Base-by-base conservation (phyloP, 495 filamentous ascomycete genomes). In the Xylaria nigripes region DNA sequence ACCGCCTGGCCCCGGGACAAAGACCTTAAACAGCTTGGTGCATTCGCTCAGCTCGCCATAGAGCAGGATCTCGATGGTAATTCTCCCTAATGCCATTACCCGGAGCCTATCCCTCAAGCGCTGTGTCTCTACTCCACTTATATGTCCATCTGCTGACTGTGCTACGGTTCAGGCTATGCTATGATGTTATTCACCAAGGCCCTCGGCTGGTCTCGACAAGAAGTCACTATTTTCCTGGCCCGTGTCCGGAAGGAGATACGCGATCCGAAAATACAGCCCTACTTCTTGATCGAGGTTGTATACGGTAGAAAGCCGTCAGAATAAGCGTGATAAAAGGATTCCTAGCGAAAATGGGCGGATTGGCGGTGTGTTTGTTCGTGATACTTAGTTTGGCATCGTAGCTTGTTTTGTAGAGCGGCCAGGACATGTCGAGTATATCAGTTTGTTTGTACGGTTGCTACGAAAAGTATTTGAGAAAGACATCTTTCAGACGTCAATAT, bases 1-100 rank as follows among this genome's bases (percentile, higher is more conserved):
- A 75, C 73, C 15, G 70, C 72, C 6, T 82, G 78, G 74, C 65
- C 77, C 1, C 65, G 61, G 22, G 73, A 82, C 48, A 60, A 60
- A 41, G 67, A 70, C 22, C 55, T 77, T 27, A 77, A 76, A 54
- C 75, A 81, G 45, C 63, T 81, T n/a, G 78, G 78, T 15, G 34
- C 53, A 15, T 64, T 57, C 40, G 51, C 50, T 3, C 50, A 45
- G 51, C 52, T 55, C 12, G 60, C 62, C 5, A 59, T 64, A 50
- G 62, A 64, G 42, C 59, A 64, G 41, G 62, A 60, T 25, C 58
- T 64, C 47, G 62, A 64, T 24, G 62, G 62, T 62, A 57, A 24
- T 16, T 1, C 0, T 18, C 23, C 12, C 22, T 13, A n/a, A n/a
- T n/a, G n/a, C n/a, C 18, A 18, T 22, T 10, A 21, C 34, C 13